Evolutionary conservation across 2,329 filamentous ascomycete genomes (phyloP).

Genomic region (Botrytis fragariae): DNA sequence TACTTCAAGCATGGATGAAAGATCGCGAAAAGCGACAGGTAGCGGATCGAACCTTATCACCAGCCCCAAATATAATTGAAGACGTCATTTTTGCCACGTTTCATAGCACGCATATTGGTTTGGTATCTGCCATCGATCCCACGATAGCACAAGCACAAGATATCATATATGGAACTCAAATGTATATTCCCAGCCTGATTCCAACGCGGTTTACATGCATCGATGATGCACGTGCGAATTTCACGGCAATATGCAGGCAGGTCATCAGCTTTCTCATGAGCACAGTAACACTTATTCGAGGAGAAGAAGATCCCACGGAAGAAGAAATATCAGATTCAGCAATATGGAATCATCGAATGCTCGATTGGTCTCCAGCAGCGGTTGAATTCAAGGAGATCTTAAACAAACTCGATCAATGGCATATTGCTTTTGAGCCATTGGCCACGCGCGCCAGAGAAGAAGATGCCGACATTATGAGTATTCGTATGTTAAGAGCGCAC

Average conservation of each 20-base stretch:
- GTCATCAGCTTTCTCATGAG: conserved; percentile 5
- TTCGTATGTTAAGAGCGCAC: not conserved
- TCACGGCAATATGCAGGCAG: not conserved
- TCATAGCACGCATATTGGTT: conserved; percentile 14
- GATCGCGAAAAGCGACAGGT: conserved; percentile 12
- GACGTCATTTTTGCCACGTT: conserved; percentile 12
- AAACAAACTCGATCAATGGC: conserved; percentile 12
- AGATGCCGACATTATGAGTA: conserved; percentile 1
- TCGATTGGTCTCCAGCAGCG: not conserved
- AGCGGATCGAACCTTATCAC: conserved; percentile 4
- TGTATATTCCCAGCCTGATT: conserved; percentile 11
- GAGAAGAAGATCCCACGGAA: not conserved
- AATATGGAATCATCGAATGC: conserved; percentile 11
- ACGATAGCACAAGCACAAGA: conserved; percentile 7
- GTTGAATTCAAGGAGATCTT: not conserved
- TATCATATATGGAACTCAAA: not conserved
- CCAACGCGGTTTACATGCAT: not conserved
- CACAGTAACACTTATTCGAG: not conserved
- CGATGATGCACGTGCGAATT: not conserved
- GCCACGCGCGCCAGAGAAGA: not conserved
- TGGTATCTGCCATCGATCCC: conserved; percentile 7
- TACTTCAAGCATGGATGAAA: conserved; percentile 15
- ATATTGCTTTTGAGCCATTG: conserved; percentile 11
- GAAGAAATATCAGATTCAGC: not conserved
- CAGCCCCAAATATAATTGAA: conserved; percentile 17